Evolutionary conservation across 2,329 filamentous ascomycete species (phyloP).

Genomic region (Aureobasidium sp.): DNA sequence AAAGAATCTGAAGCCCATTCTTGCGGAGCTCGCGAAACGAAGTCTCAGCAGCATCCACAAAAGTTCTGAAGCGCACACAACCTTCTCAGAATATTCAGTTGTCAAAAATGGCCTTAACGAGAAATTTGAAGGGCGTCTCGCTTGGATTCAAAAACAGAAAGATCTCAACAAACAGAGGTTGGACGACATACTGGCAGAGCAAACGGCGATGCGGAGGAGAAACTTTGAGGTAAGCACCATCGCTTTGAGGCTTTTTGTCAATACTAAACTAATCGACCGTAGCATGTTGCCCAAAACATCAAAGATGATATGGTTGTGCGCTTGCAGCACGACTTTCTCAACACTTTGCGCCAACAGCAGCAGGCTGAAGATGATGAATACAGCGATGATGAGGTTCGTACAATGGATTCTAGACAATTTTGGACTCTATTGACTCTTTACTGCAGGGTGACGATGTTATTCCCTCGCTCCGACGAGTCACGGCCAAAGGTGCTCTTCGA

Average conservation of each 20-base stretch:
- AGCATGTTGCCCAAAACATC: slow-evolving; percentile 19
- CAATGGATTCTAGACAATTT: background rate
- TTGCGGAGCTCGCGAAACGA: slow-evolving; percentile 59
- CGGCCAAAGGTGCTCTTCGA: slow-evolving; percentile 19
- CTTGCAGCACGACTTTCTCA: slow-evolving; percentile 28
- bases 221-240: slow-evolving; percentile 32
- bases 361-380: slow-evolving; percentile 28
- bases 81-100: slow-evolving; percentile 46
- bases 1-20: slow-evolving; percentile 54
- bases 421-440: background rate
- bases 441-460: slow-evolving; percentile 21
- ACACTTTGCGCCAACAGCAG: slow-evolving; percentile 32
- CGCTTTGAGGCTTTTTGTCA: slow-evolving; percentile 28
- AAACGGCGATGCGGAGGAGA: slow-evolving; percentile 28
- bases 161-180: slow-evolving; percentile 32
- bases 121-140: slow-evolving; percentile 36
- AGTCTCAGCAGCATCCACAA: slow-evolving; percentile 51
- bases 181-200: slow-evolving; percentile 28
- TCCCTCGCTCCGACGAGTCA: slow-evolving; percentile 29
- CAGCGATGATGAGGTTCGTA: slow-evolving; percentile 36
- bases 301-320: slow-evolving; percentile 24
- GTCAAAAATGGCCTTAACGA: slow-evolving; percentile 48
- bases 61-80: slow-evolving; percentile 47
- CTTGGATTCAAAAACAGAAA: slow-evolving; percentile 32
- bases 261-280: background rate